Conservation (phyloP, 495 filamentous ascomycete genomes). For the Aspergillus ellipticus region DNA sequence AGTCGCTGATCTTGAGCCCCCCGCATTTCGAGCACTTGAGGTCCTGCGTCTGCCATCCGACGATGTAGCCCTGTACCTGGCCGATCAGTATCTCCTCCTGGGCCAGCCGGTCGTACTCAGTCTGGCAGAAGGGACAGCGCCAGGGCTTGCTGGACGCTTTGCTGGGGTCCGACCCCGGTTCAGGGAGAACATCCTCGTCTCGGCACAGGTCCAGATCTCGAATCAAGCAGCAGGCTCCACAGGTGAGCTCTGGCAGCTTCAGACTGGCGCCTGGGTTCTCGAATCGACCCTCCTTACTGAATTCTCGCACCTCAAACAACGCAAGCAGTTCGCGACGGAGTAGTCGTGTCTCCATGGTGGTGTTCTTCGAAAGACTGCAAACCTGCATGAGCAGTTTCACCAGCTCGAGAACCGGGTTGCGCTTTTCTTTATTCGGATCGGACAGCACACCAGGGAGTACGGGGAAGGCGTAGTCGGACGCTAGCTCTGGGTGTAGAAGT, state of each 20-base stretch:
- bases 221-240: conserved; percentile 80
- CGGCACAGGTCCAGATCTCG: conserved; percentile 91
- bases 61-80: conserved; percentile 67
- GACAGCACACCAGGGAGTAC: conserved; percentile 68
- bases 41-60: conserved; percentile 86
- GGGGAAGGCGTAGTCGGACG: conserved; percentile 84
- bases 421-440: conserved; percentile 54
- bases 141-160: conserved; percentile 53
- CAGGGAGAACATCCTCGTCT: conserved; percentile 76
- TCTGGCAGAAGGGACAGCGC: conserved; percentile 74
- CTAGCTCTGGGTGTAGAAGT: conserved; percentile 83
- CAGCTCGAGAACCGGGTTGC: conserved; percentile 82
- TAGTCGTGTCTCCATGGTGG: conserved; percentile 77
- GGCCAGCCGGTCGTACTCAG: conserved; percentile 67
- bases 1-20: conserved; percentile 71
- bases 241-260: conserved; percentile 70
- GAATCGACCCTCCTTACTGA: conserved; percentile 81
- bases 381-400: conserved; percentile 91
- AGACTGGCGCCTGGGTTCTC: conserved; percentile 77
- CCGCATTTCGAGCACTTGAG: conserved; percentile 68
- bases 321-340: conserved; percentile 84
- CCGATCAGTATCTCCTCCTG: conserved; percentile 83
- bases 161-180: conserved; percentile 32
- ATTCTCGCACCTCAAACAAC: conserved; percentile 91
- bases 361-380: conserved; percentile 74